Conservation (phyloP, 2,329 filamentous ascomycete species). For the Xylaria sp. region DNA sequence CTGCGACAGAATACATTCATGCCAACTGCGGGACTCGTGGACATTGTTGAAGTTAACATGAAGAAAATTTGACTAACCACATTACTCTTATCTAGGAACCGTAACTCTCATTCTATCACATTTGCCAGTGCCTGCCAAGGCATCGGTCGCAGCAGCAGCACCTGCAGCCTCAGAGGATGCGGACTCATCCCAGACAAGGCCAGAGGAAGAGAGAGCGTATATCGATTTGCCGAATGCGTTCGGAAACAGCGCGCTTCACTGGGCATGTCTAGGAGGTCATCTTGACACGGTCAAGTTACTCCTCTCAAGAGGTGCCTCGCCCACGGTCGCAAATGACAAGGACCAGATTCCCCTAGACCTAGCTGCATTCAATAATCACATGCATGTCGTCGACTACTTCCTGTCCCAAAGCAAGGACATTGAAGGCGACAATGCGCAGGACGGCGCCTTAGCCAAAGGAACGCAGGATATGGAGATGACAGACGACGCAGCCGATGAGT, state of each 20-base stretch:
- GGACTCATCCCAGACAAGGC: conserved; percentile 36
- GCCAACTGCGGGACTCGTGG: too few species aligned
- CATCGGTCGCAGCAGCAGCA: conserved; percentile 1
- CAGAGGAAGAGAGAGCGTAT: conserved; percentile 40
- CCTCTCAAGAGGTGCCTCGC: conserved; percentile 69
- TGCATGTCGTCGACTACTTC: conserved; percentile 58
- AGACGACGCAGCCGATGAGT: conserved; percentile 15
- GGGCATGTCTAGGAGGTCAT: conserved; percentile 87
- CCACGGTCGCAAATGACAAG: conserved; percentile 72
- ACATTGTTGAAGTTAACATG: neutral
- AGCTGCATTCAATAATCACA: conserved; percentile 65
- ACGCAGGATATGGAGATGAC: conserved; percentile 32
- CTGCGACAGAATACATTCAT: neutral
- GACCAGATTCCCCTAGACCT: conserved; percentile 77
- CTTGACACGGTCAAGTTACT: conserved; percentile 73
- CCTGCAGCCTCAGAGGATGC: conserved; percentile 4
- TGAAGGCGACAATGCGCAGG: conserved; percentile 44
- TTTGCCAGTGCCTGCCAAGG: conserved; percentile 17
- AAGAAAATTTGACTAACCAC: conserved; percentile 8
- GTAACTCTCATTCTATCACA: conserved; percentile 32
- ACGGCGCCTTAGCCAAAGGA: conserved; percentile 37
- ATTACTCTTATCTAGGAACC: conserved; percentile 33
- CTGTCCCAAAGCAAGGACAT: conserved; percentile 43
- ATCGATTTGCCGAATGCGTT: conserved; percentile 69
- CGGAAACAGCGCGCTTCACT: conserved; percentile 89